Evolutionary conservation across 148 eudicot genomes (phyloP), one percentile per base, ranked within the genome.

Genomic region (Chenopodium formosanum): DNA sequence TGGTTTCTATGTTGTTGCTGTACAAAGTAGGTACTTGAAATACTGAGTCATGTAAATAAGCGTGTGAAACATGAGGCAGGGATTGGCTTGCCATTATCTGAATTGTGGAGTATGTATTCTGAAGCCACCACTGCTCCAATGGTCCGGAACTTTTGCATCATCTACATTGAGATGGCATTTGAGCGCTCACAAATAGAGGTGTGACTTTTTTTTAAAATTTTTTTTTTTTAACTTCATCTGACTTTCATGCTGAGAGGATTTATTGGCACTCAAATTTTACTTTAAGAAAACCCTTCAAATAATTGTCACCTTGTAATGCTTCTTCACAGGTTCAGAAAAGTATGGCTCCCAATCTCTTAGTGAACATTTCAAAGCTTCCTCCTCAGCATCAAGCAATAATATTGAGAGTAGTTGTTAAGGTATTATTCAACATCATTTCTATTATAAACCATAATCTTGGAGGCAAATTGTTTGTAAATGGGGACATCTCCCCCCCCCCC

Each of bases 81-180:
- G 37, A 92, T 95, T 86, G 97, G 90, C 79, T 88, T 95, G 88
- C 99, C 99, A 25, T 82, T 95, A 73, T 86, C 81, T 31, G 99
- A 91, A 23, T 79, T 95, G 77, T 93, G 97, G 99, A 85, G 88
- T 52, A 82, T 95, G 85, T 95, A 92, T 79, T 79, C 82, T 64
- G 92, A 95, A 83, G 87, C 87, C 75, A 77, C 86, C 76, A 82
- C 90, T 85, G 90, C 92, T 74, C 89, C 91, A 16, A 92, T 93
- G 94, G 97, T 93, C 77, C 90, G 90, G 82, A 95, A 95, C 84
- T 95, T 95, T 84, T 95, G 97, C 89, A 91, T 95, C 81, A 90
- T 95, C 29, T 95, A 95, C 84, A 87, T 95, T 74, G 98, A 95
- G 90, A 95, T 93, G 98, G 97, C 97, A 64, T 91, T 92, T 85